Base-by-base conservation (phyloP, 257 asterid species). In the Ballota nigra region DNA sequence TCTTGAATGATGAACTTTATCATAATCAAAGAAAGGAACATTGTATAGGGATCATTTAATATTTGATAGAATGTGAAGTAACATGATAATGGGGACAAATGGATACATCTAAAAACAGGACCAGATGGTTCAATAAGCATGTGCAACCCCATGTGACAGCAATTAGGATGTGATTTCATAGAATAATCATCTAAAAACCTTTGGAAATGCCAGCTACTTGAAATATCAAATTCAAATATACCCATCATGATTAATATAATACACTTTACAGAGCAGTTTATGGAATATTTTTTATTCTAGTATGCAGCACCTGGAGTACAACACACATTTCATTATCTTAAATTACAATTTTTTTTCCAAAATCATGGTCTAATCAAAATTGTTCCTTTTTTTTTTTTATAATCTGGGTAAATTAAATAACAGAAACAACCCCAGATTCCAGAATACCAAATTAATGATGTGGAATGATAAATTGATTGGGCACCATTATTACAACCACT, bases 91-190 rank as follows among this genome's bases (percentile, higher is more conserved):
- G 70, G 66, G 79, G 79, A 73, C 79, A 72, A 6, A 15, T 58
- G 60, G 61, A 77, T n/a, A 36, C 66, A 69, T 73, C 71, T 74
- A 28, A 43, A 13, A 59, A 18, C 66, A 51, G 78, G 81, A 71
- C 84, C 78, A 75, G 78, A 11, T 26, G 47, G 58, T 19, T 20
- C 22, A n/a, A 47, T 47, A 47, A 4, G 71, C 77, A 77, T 72
- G 78, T 69, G 83, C 73, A 71, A 61, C 22, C 76, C 66, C 84
- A 75, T 71, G 78, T 80, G 84, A 67, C 65, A 49, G 20, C n/a
- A 51, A 41, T 40, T 33, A 13, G 18, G 57, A 33, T 43, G 16
- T 26, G 20, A n/a, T n/a, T 26, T 45, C 53, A 69, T 45, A 40
- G 29, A 61, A 41, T 68, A 66, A 26, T 71, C 61, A 22, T 52